Evolutionary conservation across 2,329 filamentous ascomycete genomes (phyloP), one percentile per base, ranked within the genome.

Genomic region (Fusarium avenaceum): DNA sequence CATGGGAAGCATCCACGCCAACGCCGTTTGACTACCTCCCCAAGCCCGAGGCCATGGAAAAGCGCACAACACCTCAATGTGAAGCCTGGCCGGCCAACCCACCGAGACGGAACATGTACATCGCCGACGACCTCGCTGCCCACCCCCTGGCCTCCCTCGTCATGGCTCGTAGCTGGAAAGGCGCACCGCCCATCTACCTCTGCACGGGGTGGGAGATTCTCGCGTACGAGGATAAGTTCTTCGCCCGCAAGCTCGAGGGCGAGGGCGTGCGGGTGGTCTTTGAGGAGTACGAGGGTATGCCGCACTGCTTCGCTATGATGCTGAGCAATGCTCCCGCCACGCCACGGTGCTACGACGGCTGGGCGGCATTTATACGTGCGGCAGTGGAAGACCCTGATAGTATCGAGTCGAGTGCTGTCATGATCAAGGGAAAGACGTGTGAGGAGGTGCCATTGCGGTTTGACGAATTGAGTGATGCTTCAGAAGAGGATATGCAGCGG

Each of bases 251-350:
- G 39, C 81, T 92, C 13, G 81, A 81, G 17, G 67, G 72, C 9
- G 86, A 91, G 45, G 88, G 86, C 7, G 89, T 90, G 1, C 74
- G 73, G 0, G 86, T 94, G 0, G 82, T 87, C 5, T 91, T 89
- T 72, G 87, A 92, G 75, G 87, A 93, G 78, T 96, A 89, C 75
- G 89, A 94, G 76, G 90, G 88, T 4, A 95, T 95, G 92, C 91
- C 92, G 54, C 92, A 94, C 78, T 88, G 87, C 70, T 95, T 93
- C 74, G 87, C 85, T 1, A 72, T 88, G 65, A 66, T 92, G 2
- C 78, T 92, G 56, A 77, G 82, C 3, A 77, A 79, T 6, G 75
- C 83, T 3, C 74, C 81, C 2, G 82, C 79, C 30, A 79, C 84
- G 4, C 79, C 74, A 68, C 81, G 84, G 47, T 91, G 87, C 71